These are phyloP conservation scores for Diaporthe citri DNA, from an alignment of 2,329 filamentous ascomycete species.

Conservation along the genomic window DNA sequence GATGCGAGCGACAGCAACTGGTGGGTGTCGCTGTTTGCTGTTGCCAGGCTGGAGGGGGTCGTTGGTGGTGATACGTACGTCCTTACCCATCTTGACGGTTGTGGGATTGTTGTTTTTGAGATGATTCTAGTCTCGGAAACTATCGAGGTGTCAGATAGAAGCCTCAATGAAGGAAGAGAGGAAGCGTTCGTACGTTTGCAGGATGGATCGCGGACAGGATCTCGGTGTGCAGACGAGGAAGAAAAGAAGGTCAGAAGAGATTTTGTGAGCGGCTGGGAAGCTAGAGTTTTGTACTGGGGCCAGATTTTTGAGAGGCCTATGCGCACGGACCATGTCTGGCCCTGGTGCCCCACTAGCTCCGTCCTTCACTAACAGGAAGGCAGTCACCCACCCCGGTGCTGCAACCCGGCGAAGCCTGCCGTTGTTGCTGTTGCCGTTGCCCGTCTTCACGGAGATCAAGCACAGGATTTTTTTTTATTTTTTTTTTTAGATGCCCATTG, in stretches of 20 bases:
- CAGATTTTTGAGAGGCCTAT: slow-evolving; percentile 34
- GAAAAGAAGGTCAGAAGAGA: slow-evolving; percentile 38
- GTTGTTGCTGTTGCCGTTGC: not conserved
- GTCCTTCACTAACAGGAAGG: slow-evolving; percentile 20
- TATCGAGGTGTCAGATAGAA: slow-evolving; percentile 35
- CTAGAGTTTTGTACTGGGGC: slow-evolving; percentile 38
- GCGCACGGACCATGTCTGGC: slow-evolving; percentile 31
- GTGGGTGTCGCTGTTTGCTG: slow-evolving; percentile 13
- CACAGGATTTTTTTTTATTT: not conserved
- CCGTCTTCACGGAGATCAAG: not conserved
- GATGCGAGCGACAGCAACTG: not conserved
- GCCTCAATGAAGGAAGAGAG: slow-evolving; percentile 28
- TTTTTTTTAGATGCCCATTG: not conserved
- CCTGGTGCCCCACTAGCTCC: slow-evolving; percentile 14
- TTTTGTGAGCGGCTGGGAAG: slow-evolving; percentile 36
- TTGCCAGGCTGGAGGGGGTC: not conserved
- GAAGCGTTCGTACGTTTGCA: slow-evolving; percentile 38
- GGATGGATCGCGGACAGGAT: slow-evolving; percentile 41
- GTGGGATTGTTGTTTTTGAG: slow-evolving; percentile 31
- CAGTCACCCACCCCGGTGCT: not conserved
- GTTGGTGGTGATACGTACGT: slow-evolving; percentile 12
- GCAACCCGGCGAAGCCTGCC: not conserved
- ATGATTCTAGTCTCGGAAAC: slow-evolving; percentile 38
- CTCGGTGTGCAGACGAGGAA: slow-evolving; percentile 41
- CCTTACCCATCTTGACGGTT: slow-evolving; percentile 40